Evolutionary conservation across 2,329 filamentous ascomycete genomes (phyloP).

Genomic region (Cladosporium cucumerinum): DNA sequence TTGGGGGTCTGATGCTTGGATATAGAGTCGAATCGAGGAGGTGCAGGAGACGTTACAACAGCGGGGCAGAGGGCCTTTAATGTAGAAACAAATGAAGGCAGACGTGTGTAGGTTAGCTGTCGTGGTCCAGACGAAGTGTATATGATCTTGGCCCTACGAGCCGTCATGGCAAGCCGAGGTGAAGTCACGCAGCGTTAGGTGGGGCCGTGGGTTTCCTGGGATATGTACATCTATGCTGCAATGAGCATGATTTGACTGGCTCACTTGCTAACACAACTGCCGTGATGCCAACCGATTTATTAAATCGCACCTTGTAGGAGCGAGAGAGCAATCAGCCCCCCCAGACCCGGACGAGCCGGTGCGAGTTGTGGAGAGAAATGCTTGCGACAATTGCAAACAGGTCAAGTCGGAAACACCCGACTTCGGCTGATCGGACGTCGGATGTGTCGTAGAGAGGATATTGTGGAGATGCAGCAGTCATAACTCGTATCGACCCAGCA

Average conservation of each 20-base stretch:
- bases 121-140: neutral
- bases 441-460: neutral
- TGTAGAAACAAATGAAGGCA: neutral
- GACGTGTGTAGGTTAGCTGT: neutral
- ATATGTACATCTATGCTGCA: neutral
- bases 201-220: neutral
- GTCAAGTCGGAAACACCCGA: neutral
- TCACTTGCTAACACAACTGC: neutral
- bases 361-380: neutral
- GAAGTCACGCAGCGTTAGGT: neutral
- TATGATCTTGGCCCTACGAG: neutral
- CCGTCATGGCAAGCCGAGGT: constrained; percentile 1
- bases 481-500: neutral
- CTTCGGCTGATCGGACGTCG: neutral
- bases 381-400: neutral
- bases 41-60: neutral
- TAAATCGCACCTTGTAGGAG: neutral
- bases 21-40: neutral
- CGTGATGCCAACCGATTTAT: neutral
- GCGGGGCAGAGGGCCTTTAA: neutral
- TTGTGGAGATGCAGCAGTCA: neutral
- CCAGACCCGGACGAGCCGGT: neutral
- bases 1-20: neutral
- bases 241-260: neutral
- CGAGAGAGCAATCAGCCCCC: neutral